These are phyloP conservation scores for Echinosophora koreensis DNA, from an alignment of 306 rosid species.

Conservation along the genomic window DNA sequence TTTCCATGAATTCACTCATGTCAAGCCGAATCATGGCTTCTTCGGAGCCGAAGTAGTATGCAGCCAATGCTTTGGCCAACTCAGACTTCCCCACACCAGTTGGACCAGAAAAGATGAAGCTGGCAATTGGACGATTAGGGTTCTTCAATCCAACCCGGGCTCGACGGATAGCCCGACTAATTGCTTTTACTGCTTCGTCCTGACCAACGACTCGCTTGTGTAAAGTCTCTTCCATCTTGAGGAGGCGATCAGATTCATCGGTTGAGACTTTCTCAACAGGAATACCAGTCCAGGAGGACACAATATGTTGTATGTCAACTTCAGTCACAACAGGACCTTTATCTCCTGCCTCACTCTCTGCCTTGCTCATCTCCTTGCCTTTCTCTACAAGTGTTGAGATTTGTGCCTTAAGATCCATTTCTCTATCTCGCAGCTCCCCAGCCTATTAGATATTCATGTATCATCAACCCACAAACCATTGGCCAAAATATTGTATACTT, in stretches of 20 bases:
- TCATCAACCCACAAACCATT: slow-evolving; percentile 34
- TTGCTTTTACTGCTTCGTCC: slow-evolving; percentile 98
- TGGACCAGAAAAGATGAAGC: slow-evolving; percentile 98
- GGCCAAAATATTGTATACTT: slow-evolving; percentile 11
- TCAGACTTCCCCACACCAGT: slow-evolving; percentile 99
- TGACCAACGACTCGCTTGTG: slow-evolving; percentile 90
- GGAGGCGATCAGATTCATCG: slow-evolving; percentile 97
- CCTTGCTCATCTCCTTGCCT: slow-evolving; percentile 99
- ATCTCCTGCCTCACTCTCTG: slow-evolving; percentile 95
- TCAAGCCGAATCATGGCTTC: slow-evolving; percentile 99
- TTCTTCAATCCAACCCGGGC: slow-evolving; percentile 97
- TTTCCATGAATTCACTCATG: slow-evolving; percentile 99
- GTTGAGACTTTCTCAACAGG: slow-evolving; percentile 97
- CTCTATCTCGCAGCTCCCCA: slow-evolving; percentile 93
- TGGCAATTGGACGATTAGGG: slow-evolving; percentile 97
- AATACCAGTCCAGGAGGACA: slow-evolving; percentile 97
- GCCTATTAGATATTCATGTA: slow-evolving; percentile 64
- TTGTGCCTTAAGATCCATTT: slow-evolving; percentile 95
- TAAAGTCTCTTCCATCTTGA: slow-evolving; percentile 96
- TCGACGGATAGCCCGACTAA: slow-evolving; percentile 93
- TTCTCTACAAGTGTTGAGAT: slow-evolving; percentile 86
- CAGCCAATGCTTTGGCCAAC: slow-evolving; percentile 93
- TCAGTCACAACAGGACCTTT: slow-evolving; percentile 89
- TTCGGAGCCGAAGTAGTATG: slow-evolving; percentile 96
- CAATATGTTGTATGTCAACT: slow-evolving; percentile 91